Evolutionary conservation across 1,284 basidiomycete species (phyloP).

Genomic region (Trametes polyzona): DNA sequence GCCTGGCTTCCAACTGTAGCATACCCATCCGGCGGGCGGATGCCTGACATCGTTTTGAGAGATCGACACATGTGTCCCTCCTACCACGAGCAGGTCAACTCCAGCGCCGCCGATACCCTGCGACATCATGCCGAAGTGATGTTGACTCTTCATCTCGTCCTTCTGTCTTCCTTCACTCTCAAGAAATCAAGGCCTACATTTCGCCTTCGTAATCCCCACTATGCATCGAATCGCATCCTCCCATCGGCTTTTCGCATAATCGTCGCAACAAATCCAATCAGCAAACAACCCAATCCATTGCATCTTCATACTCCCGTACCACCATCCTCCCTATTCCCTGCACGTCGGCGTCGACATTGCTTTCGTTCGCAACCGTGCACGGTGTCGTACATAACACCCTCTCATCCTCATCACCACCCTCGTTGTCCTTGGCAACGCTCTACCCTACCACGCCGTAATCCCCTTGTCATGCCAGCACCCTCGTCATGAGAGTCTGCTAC

Average conservation of each 20-base stretch:
- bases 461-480: not conserved
- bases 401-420: not conserved
- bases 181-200: constrained; percentile 27
- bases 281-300: constrained; percentile 1
- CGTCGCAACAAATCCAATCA: constrained; percentile 3
- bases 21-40: too few species aligned
- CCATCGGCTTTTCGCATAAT: constrained; percentile 10
- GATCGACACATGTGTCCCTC: not conserved
- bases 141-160: not conserved
- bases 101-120: not conserved
- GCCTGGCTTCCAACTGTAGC: not conserved
- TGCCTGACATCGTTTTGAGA: too few species aligned
- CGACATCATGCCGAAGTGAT: not conserved
- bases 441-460: constrained; percentile 16
- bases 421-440: not conserved
- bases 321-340: constrained; percentile 5
- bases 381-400: constrained; percentile 22
- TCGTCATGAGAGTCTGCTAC: not conserved
- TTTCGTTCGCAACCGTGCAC: constrained; percentile 19
- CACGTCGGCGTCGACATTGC: constrained; percentile 16
- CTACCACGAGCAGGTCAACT: not conserved
- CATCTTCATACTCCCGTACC: not conserved
- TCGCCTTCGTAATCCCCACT: constrained; percentile 22
- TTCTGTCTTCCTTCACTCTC: constrained; percentile 7
- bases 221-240: constrained; percentile 5